Conservation (phyloP, 495 filamentous ascomycete genomes). For the Hyaloscypha hepaticicola region DNA sequence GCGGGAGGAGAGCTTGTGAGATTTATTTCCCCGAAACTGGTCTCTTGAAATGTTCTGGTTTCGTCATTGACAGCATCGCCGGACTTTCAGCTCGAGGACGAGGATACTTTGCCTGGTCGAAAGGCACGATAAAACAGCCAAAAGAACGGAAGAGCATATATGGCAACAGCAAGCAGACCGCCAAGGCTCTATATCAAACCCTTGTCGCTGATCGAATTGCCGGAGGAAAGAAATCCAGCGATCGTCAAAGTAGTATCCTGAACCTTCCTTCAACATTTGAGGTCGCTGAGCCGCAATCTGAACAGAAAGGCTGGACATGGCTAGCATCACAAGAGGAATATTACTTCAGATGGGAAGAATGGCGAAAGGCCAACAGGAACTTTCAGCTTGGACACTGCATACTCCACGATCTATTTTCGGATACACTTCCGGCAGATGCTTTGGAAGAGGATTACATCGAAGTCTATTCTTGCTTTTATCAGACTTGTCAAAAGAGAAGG, state of each 20-base stretch:
- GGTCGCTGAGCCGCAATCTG: constrained; percentile 4
- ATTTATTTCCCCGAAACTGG: constrained; percentile 4
- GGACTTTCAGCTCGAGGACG: constrained; percentile 22
- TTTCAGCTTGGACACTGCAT: neutral
- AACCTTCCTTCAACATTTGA: constrained; percentile 20
- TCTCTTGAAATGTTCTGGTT: constrained; percentile 21
- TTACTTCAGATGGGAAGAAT: constrained; percentile 18
- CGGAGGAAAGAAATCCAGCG: constrained; percentile 14
- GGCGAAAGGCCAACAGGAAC: constrained; percentile 9
- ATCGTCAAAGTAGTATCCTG: constrained; percentile 14
- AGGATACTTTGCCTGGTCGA: constrained; percentile 24
- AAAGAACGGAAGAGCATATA: constrained; percentile 14
- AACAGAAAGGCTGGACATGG: constrained; percentile 9
- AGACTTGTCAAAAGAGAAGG: constrained; percentile 16
- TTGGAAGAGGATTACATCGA: constrained; percentile 18
- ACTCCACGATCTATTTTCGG: constrained; percentile 4
- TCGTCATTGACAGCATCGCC: constrained; percentile 23
- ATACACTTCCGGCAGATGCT: constrained; percentile 5
- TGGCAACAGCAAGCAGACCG: constrained; percentile 2
- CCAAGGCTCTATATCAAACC: constrained; percentile 20
- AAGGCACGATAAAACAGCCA: constrained; percentile 10
- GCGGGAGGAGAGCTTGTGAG: neutral
- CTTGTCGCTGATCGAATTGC: constrained; percentile 19
- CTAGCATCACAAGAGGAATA: constrained; percentile 4
- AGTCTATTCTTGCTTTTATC: constrained; percentile 15